Evolutionary conservation across 306 rosid genomes (phyloP), one percentile per base, ranked within the genome.

Genomic region (Castanea sativa): DNA sequence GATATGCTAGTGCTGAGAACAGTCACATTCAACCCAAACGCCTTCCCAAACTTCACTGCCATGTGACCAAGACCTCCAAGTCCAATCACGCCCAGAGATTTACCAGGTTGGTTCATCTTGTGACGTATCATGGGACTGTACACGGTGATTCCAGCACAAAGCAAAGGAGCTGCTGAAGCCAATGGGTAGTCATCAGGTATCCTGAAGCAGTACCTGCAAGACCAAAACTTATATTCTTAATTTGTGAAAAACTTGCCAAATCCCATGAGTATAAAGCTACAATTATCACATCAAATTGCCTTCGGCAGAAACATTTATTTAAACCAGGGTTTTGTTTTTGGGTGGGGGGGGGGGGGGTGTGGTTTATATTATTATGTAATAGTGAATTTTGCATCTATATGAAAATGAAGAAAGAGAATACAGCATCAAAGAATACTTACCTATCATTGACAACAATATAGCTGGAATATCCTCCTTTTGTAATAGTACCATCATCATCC

Each of bases 41-140:
- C 97, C 84, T 92, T 92, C 49, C 94, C 97, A 74, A 92, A 92
- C 83, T 92, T 92, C 72, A 88, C 91, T 4, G 94, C 94, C 92
- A 92, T 84, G 79, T 91, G 98, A 65, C 98, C 97, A 5, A 93
- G 98, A 78, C 98, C 98, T 67, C 97, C 98, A 43, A 93, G 97
- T 30, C 94, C 98, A 74, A 93, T 81, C 83, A 93, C 98, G 23
- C 97, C 98, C 1, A 93, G 90, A 69, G 97, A 91, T 79, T 93
- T 91, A 35, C 97, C 98, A 5, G 98, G 92, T 78, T 90, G 92
- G 78, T 91, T 91, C 98, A 93, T 93, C 73, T 87, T 88, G 81
- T 91, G 94, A 56, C 91, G 91, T 76, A 87, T 78, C 98, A 91
- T 93, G 1, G 98, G 97, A 76, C 93, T 35, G 86, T 91, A 91